Evolutionary conservation across 1,284 basidiomycete species (phyloP), one percentile per base, ranked within the genome.

Genomic region (Agaricales sp.): DNA sequence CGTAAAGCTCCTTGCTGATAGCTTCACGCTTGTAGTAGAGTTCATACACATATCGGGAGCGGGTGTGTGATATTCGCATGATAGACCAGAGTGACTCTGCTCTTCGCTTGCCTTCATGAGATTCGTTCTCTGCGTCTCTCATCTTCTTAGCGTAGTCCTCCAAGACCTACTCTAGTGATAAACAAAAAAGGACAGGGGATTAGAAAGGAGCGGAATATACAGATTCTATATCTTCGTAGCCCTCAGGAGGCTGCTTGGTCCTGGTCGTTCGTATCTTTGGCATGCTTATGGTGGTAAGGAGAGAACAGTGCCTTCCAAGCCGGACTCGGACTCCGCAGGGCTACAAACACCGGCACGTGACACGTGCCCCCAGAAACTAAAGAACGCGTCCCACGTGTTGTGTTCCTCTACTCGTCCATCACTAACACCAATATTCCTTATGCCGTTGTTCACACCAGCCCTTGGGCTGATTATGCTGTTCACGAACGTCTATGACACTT

Each of bases 21-120:
- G 93, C 92, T 67, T 99, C 94, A 37, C 95, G 84, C 68, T 97
- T 97, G 75, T 99, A 98, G 71, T 96, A 99, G 51, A 99, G 76
- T 67, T 99, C 96, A 65, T 98, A 99, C 55, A 99, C 92, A 69
- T 99, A 99, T 54, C 93, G 76, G 47, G 91, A 94, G 46, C 95
- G 83, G 8, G 92, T 89, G 66, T 99, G 95, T 12, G 90, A 87
- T 64, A 99, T 92, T 43, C 92, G 84, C 91, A 99, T 97, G 57
- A 99, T 97, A 43, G 95, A 93, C 96, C 96, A 99, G n/a, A 97
- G 70, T 1, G 88, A 87, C 70, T 99, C 96, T 23, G 87, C 82
- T 69, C 93, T 96, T 62, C 96, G 87, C 68, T 99, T 99, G 53
- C 95, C 95, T 64, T 99, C 96, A 61, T 97, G 92, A 4, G 85